phyloP scores from a whole-genome alignment of 1,284 basidiomycete genomes.

The Hemileccinum hortonii region DNA sequence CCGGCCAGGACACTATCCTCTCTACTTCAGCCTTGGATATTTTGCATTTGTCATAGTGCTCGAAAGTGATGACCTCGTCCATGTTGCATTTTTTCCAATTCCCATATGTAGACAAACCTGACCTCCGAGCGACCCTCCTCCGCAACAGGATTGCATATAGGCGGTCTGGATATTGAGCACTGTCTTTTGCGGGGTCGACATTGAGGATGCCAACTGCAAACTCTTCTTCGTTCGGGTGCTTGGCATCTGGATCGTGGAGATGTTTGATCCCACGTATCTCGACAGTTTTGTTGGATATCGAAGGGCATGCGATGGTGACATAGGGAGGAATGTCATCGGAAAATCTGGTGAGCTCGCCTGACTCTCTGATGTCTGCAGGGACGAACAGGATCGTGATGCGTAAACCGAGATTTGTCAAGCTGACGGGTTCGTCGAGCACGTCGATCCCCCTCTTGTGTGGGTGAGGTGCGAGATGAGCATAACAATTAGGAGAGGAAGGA shows the following conservation, averaged over 20 bases:
- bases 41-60: background rate
- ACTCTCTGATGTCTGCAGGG: background rate
- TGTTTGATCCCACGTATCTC: background rate
- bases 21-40: background rate
- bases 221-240: background rate
- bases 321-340: background rate
- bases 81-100: slow-evolving; percentile 1
- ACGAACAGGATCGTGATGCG: background rate
- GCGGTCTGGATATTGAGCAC: background rate
- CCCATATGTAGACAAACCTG: background rate
- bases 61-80: background rate
- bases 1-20: background rate
- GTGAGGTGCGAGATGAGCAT: background rate
- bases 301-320: background rate
- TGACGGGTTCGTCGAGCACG: background rate
- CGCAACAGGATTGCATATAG: background rate
- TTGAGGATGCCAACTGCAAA: background rate
- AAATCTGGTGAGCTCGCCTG: background rate
- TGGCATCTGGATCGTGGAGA: background rate
- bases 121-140: background rate
- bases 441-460: background rate
- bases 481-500: background rate
- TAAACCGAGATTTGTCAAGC: background rate
- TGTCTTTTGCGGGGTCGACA: background rate
- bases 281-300: background rate